phyloP scores from a whole-genome alignment of 148 eudicot species.

The Polygonum aviculare region DNA sequence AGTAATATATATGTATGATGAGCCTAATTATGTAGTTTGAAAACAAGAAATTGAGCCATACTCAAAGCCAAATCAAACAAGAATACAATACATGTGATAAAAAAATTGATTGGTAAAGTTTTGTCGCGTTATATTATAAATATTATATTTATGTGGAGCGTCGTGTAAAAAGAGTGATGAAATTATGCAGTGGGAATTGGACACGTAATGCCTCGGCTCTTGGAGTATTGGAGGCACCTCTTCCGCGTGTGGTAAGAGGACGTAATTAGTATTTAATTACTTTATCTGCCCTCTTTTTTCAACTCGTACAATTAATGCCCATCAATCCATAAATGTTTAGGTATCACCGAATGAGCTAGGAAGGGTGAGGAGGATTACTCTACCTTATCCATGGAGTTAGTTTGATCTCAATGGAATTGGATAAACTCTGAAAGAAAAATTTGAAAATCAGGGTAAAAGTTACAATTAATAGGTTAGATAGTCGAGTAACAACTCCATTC shows the following conservation, averaged over 20 bases:
- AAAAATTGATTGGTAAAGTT: not conserved
- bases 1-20: not conserved
- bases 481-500: no score
- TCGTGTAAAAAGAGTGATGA: conserved; percentile 1
- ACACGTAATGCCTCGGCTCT: not conserved
- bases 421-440: no score
- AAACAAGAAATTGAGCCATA: not conserved
- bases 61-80: not conserved
- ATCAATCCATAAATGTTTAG: no score
- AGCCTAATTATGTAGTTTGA: not conserved
- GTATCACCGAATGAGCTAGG: no score
- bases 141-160: not conserved
- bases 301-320: no score
- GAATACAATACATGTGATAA: not conserved
- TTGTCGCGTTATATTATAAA: not conserved
- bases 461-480: no score
- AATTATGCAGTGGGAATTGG: not conserved
- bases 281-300: not conserved
- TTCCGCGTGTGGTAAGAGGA: not conserved
- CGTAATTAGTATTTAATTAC: not conserved
- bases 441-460: no score
- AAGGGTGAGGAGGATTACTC: no score
- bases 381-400: no score
- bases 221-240: not conserved
- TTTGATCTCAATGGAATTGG: no score